Percentiles rank a stretch among this genome's conserved stretches.
These are phyloP conservation scores for Stemphylium beticola DNA, from an alignment of 2,329 filamentous ascomycete genomes.

Conservation along the genomic window DNA sequence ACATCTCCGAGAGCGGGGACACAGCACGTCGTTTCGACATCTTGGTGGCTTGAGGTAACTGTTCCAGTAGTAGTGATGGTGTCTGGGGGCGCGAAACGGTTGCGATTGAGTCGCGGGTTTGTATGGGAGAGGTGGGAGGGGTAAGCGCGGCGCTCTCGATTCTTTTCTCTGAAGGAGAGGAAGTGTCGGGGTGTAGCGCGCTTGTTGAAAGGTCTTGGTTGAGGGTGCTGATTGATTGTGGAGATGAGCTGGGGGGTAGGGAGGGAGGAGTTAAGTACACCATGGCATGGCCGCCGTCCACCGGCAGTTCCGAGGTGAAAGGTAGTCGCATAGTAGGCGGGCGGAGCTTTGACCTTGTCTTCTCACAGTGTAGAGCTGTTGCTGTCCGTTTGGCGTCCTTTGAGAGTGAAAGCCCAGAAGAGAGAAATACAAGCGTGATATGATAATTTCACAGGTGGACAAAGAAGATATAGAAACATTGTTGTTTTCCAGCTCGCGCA, in stretches of 20 bases:
- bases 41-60: background rate
- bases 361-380: slow-evolving; percentile 3
- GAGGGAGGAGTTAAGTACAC: slow-evolving; percentile 4
- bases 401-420: slow-evolving; percentile 8
- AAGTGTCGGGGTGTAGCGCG: background rate
- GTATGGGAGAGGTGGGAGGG: background rate
- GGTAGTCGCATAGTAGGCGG: background rate
- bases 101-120: background rate
- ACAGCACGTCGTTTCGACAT: slow-evolving; percentile 17
- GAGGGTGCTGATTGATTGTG: background rate
- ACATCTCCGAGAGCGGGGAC: background rate
- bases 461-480: slow-evolving; percentile 9
- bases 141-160: background rate
- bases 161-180: background rate
- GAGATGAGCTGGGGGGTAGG: background rate
- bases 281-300: background rate
- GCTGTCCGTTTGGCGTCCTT: slow-evolving; percentile 3
- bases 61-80: background rate
- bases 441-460: slow-evolving; percentile 9
- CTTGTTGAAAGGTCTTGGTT: background rate
- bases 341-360: slow-evolving; percentile 7
- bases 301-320: slow-evolving; percentile 5
- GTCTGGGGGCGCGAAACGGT: too few relatives aligned
- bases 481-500: background rate
- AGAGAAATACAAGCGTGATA: slow-evolving; percentile 1